Evolutionary conservation across 1,284 basidiomycete genomes (phyloP).

Genomic region (Spongispora temasekensis): DNA sequence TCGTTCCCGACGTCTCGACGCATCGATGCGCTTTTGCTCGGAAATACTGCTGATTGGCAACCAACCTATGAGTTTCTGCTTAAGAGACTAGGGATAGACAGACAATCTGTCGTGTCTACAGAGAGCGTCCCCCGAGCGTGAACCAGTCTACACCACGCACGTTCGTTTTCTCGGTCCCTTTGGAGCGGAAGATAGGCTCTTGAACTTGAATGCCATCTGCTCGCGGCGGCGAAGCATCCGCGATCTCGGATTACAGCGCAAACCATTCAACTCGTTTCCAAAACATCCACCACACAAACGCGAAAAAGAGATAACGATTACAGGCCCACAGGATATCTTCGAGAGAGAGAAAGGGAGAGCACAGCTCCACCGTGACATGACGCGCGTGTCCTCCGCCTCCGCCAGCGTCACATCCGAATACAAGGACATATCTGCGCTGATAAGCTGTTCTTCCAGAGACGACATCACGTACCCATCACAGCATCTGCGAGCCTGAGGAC

Average conservation of each 20-base stretch:
- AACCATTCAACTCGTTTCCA: no score
- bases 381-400: slow-evolving; percentile 63
- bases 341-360: no score
- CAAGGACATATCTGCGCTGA: slow-evolving; percentile 88
- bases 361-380: slow-evolving; percentile 57
- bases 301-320: no score
- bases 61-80: slow-evolving; percentile 71
- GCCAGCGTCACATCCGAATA: slow-evolving; percentile 75
- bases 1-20: slow-evolving; percentile 59
- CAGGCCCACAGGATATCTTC: slow-evolving; percentile 81
- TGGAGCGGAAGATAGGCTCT: slow-evolving; percentile 78
- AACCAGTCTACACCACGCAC: slow-evolving; percentile 44
- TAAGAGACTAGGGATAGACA: no score
- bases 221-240: slow-evolving; percentile 58
- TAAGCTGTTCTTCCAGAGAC: slow-evolving; percentile 81
- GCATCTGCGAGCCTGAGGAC: slow-evolving; percentile 77
- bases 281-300: no score
- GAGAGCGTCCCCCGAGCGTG: no score
- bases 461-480: slow-evolving; percentile 87
- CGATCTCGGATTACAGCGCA: slow-evolving; percentile 67
- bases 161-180: slow-evolving; percentile 72
- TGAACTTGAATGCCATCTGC: slow-evolving; percentile 74
- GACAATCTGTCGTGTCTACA: no score
- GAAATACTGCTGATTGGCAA: slow-evolving; percentile 75
- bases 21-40: slow-evolving; percentile 74